These are phyloP conservation scores for Linum lewisii DNA, from an alignment of 345 rosid genomes.

Conservation along the genomic window DNA sequence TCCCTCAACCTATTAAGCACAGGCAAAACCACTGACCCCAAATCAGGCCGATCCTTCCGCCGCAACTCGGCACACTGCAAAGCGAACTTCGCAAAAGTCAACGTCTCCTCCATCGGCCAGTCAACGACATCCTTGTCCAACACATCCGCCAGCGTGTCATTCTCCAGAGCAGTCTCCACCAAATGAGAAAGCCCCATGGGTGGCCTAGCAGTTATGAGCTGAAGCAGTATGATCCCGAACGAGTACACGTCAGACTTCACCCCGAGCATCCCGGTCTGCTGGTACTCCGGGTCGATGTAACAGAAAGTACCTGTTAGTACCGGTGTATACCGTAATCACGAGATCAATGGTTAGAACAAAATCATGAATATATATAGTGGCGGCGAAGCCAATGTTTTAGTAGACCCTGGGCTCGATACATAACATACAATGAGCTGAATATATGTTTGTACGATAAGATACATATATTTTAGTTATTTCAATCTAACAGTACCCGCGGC, in stretches of 20 bases:
- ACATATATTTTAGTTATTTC: no score
- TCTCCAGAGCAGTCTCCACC: neutral
- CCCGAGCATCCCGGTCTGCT: neutral
- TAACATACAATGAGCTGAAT: no score
- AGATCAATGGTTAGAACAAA: no score
- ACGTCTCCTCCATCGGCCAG: neutral
- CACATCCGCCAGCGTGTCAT: neutral
- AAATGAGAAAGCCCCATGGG: neutral
- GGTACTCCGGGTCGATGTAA: neutral
- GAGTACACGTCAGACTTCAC: neutral
- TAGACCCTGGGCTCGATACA: no score
- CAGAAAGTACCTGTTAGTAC: no score
- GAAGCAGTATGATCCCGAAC: neutral
- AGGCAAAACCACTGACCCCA: neutral
- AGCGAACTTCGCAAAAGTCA: neutral
- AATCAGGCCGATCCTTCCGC: slow-evolving; percentile 1
- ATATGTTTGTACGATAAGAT: no score
- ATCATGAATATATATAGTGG: no score
- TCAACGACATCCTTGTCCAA: neutral
- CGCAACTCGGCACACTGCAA: neutral
- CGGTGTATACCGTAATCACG: no score
- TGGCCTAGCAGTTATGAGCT: neutral
- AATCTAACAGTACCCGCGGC: no score
- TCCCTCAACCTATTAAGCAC: neutral
- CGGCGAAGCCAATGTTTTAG: no score